Evolutionary conservation across 2,329 filamentous ascomycete genomes (phyloP).

Genomic region (Diaporthe humulicola): DNA sequence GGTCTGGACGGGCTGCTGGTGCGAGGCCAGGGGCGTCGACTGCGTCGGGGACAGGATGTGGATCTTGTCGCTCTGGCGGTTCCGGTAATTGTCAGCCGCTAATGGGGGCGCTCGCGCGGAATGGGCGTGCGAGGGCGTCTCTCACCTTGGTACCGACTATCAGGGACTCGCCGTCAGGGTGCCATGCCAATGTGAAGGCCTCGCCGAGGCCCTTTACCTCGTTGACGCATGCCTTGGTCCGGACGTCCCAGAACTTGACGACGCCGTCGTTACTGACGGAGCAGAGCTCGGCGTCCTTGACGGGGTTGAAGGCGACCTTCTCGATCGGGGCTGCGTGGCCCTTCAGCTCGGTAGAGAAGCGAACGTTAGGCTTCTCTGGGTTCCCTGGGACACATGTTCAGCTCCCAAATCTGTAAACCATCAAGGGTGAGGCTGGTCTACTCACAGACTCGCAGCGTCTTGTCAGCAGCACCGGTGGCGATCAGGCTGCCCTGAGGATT

Average conservation of each 20-base stretch:
- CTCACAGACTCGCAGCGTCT: conserved; percentile 79
- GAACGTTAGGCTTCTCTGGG: conserved; percentile 79
- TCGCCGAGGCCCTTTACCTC: conserved; percentile 76
- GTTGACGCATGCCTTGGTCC: conserved; percentile 78
- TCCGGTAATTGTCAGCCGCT: conserved; percentile 1
- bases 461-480: conserved; percentile 82
- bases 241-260: conserved; percentile 84
- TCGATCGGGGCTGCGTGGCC: conserved; percentile 76
- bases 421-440: conserved; percentile 40
- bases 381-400: conserved; percentile 67
- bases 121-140: background rate
- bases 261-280: conserved; percentile 81
- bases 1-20: conserved; percentile 74
- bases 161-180: conserved; percentile 76
- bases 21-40: conserved; percentile 66
- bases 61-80: conserved; percentile 69
- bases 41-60: conserved; percentile 73
- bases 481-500: conserved; percentile 87
- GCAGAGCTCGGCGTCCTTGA: conserved; percentile 81
- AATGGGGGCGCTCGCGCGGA: background rate
- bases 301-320: conserved; percentile 83
- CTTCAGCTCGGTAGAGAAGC: conserved; percentile 81
- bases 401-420: background rate
- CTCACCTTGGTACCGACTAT: conserved; percentile 80
- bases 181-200: conserved; percentile 80